Evolutionary conservation across 805 yeast species (phyloP).

Genomic region (Phaffomyces opuntiae): DNA sequence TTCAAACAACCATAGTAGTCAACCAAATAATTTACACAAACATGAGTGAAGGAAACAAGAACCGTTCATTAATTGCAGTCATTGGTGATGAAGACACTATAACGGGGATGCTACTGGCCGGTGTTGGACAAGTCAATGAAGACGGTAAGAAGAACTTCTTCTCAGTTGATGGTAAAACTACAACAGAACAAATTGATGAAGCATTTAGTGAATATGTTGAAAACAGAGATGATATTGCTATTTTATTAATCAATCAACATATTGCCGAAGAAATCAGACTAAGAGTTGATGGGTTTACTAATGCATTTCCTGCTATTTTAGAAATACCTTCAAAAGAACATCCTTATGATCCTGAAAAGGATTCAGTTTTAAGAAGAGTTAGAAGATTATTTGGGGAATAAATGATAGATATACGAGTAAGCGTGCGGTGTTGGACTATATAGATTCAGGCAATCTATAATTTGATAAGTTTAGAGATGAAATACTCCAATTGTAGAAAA

Average conservation of each 20-base stretch:
- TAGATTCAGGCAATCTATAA: constrained; percentile 8
- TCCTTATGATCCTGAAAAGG: constrained; percentile 97
- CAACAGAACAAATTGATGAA: constrained; percentile 64
- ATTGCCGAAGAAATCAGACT: constrained; percentile 85
- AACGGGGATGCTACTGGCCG: constrained; percentile 92
- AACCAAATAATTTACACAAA: neutral
- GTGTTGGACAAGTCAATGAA: constrained; percentile 76
- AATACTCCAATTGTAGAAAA: no score
- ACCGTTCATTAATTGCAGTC: constrained; percentile 82
- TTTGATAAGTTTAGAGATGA: constrained; percentile 10
- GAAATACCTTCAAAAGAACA: constrained; percentile 98
- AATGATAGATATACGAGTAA: neutral
- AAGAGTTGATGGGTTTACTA: constrained; percentile 73
- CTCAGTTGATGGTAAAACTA: constrained; percentile 72
- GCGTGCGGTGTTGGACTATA: neutral
- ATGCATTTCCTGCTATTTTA: constrained; percentile 92
- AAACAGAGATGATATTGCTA: constrained; percentile 83
- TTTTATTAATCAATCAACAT: constrained; percentile 88
- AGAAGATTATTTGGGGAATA: constrained; percentile 92
- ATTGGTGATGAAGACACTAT: constrained; percentile 98
- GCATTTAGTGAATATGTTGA: constrained; percentile 72
- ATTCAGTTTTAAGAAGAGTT: constrained; percentile 88
- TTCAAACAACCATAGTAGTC: no score
- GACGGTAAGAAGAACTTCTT: constrained; percentile 67
- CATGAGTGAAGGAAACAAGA: constrained; percentile 37